phyloP scores from a whole-genome alignment of 129 eudicot species.

The Centella asiatica region DNA sequence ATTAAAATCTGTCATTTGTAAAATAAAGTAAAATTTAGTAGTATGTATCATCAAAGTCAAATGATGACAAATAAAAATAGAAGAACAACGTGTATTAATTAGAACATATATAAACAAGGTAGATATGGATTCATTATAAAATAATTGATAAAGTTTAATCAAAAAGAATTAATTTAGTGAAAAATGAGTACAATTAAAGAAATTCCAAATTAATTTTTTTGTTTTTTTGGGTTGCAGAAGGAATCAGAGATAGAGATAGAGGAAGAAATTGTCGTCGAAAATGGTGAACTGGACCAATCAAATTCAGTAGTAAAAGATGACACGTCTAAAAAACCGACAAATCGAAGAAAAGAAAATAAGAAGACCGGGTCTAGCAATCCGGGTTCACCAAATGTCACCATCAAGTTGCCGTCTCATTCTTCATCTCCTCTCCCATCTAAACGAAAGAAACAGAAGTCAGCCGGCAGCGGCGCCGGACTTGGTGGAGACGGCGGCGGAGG shows the following conservation, averaged over 20 bases:
- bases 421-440: neutral
- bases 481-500: too few relatives aligned
- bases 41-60: too few relatives aligned
- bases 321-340: neutral
- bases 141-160: neutral
- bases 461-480: neutral
- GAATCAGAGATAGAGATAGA: neutral
- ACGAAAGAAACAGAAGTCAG: constrained; percentile 6
- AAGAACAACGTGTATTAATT: too few relatives aligned
- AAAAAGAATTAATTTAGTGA: neutral
- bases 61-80: too few relatives aligned
- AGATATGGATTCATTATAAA: too few relatives aligned
- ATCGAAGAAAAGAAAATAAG: neutral
- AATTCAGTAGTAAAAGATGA: neutral
- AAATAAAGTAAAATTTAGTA: too few relatives aligned
- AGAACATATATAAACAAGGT: too few relatives aligned
- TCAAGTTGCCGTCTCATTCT: constrained; percentile 12
- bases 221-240: neutral
- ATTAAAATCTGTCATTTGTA: too few relatives aligned
- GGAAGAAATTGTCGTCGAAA: neutral
- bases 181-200: neutral
- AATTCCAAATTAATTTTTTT: neutral
- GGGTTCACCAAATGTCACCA: neutral
- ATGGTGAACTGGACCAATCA: neutral
- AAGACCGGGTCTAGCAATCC: neutral